Conservation (phyloP, 306 rosid species). For the Crotalaria pallida region DNA sequence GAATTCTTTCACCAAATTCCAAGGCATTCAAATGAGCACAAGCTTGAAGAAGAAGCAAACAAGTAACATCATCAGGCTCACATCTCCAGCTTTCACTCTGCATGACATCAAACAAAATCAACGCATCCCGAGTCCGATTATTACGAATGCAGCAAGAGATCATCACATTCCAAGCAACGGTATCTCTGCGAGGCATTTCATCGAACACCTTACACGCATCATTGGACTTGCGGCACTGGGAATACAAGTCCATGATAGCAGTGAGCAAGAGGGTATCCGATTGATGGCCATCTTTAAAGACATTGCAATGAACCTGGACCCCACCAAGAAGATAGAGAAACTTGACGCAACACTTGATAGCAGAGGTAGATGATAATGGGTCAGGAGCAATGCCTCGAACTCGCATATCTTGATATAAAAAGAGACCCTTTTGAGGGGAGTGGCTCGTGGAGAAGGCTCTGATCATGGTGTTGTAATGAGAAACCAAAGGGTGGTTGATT, state of each 20-base stretch:
- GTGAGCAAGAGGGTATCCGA: conserved; percentile 63
- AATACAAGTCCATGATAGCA: conserved; percentile 59
- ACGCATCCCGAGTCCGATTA: conserved; percentile 62
- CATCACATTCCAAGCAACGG: conserved; percentile 87
- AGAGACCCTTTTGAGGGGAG: conserved; percentile 52
- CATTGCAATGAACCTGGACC: conserved; percentile 59
- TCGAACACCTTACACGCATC: conserved; percentile 75
- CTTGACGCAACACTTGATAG: conserved; percentile 53
- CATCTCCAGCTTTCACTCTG: conserved; percentile 34
- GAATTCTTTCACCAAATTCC: conserved; percentile 63
- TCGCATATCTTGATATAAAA: conserved; percentile 47
- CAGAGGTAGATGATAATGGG: conserved; percentile 59
- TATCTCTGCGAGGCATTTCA: conserved; percentile 58
- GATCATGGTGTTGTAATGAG: conserved; percentile 61
- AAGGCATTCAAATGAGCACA: conserved; percentile 70
- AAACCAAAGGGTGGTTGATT: conserved; percentile 31
- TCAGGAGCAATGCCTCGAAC: conserved; percentile 38
- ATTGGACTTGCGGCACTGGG: conserved; percentile 35
- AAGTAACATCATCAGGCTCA: conserved; percentile 75
- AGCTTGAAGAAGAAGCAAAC: conserved; percentile 77
- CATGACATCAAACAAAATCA: conserved; percentile 70
- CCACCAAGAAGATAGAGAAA: conserved; percentile 42
- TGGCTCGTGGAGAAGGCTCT: conserved; percentile 54
- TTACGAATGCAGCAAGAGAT: conserved; percentile 61
- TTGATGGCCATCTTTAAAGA: conserved; percentile 63